Evolutionary conservation across 176 grass and related monocot genomes (phyloP), one percentile per base, ranked within the genome.

Genomic region (Raddia guianensis): DNA sequence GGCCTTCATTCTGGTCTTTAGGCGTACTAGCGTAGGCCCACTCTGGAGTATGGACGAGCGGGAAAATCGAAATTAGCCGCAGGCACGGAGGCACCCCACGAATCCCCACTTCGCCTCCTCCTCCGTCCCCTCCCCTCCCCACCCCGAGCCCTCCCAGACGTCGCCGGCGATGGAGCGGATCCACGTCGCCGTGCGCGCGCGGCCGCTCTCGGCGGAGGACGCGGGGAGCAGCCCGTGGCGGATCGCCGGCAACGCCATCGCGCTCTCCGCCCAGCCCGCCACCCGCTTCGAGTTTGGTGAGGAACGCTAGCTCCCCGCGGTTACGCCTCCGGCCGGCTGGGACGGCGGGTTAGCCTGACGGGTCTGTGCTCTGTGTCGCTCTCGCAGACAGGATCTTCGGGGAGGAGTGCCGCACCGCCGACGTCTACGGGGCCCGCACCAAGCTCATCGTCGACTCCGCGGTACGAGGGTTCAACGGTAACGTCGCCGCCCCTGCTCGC

Each of bases 381-480:
- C 21, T 55, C 61, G 44, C 78, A 98, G 95, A 93, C 79, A 75
- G 66, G 54, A 86, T 98, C 5, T 98, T 98, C 68, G 84, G 84
- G 15, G 86, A 98, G 74, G 87, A 91, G 7, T 93, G 88, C 78
- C 91, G 45, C 66, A 98, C 90, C 10, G 71, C 63, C 8, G 86
- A 87, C 2, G 74, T 98, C 12, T 98, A 95, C 44, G 70, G 86
- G 72, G 56, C 84, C 40, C 90, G 92, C 37, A 98, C 90, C 37
- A 93, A 95, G 78, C 90, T 84, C 73, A 95, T 98, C 49, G 92
- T 95, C 9, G 84, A 84, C 21, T 93, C 92, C 16, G 90, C 87
- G 8, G 90, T 98, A 11, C 83, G 84, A 37, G 95, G 95, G 0
- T 98, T 98, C 72, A 98, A 98, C 42, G 95, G 92, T 93, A 84